A percentile compares a stretch with the other conserved stretches of the same genome.
Evolutionary conservation across 2,329 filamentous ascomycete genomes (phyloP).

Genomic region (Madurella fahalii): DNA sequence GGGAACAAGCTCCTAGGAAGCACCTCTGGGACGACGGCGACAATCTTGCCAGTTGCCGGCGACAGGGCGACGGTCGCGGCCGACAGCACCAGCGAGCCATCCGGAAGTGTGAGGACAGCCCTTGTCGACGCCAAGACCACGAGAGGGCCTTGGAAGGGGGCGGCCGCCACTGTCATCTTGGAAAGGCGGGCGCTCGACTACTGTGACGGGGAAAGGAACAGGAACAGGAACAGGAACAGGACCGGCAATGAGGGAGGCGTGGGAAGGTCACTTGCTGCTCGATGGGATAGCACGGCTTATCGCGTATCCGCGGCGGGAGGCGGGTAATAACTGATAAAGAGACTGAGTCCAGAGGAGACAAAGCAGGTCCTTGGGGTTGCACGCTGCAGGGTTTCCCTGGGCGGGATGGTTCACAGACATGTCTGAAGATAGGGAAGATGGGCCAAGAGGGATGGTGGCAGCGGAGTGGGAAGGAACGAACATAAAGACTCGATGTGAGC

Average conservation of each 20-base stretch:
- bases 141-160: conserved; percentile 39
- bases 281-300: no score
- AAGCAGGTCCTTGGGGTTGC: no score
- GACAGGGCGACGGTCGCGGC: conserved; percentile 83
- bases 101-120: conserved; percentile 70
- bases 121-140: conserved; percentile 80
- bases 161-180: conserved; percentile 32
- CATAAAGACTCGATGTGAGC: no score
- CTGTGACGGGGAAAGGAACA: neutral
- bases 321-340: no score
- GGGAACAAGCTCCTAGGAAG: conserved; percentile 76
- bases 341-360: no score
- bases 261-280: neutral
- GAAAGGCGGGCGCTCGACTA: neutral
- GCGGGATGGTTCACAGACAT: neutral
- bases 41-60: conserved; percentile 75
- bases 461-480: neutral
- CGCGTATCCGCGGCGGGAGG: no score
- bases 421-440: neutral
- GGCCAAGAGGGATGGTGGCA: neutral
- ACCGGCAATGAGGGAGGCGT: neutral
- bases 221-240: neutral
- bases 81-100: conserved; percentile 60
- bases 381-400: no score
- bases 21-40: conserved; percentile 67